A percentile compares a stretch with the other conserved stretches of the same genome.
These are phyloP conservation scores for Mixia osmundae DNA, from an alignment of 1,284 basidiomycete species.

Conservation along the genomic window DNA sequence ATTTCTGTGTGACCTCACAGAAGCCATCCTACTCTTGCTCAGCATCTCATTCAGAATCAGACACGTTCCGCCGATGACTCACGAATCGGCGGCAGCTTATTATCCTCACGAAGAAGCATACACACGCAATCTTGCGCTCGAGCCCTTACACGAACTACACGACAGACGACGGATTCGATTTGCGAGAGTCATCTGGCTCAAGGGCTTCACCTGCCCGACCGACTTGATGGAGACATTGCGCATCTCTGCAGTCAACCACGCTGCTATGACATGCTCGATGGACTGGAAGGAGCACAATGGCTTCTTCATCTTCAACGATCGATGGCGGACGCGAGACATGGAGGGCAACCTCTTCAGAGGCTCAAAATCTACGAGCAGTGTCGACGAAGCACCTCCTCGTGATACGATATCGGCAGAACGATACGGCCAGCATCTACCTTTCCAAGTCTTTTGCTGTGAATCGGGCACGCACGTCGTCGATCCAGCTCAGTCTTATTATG, in stretches of 20 bases:
- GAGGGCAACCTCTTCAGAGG: slow-evolving; percentile 87
- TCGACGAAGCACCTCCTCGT: slow-evolving; percentile 70
- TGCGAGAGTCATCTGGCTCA: slow-evolving; percentile 76
- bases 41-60: slow-evolving; percentile 75
- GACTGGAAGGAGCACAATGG: slow-evolving; percentile 94
- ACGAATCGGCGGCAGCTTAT: slow-evolving; percentile 58
- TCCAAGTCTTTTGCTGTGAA: slow-evolving; percentile 93
- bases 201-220: slow-evolving; percentile 88
- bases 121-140: slow-evolving; percentile 67
- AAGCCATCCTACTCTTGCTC: slow-evolving; percentile 68
- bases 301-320: slow-evolving; percentile 86
- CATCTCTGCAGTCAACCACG: slow-evolving; percentile 63
- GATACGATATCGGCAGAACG: slow-evolving; percentile 52
- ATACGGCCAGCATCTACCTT: slow-evolving; percentile 71
- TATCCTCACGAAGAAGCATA: slow-evolving; percentile 83
- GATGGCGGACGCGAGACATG: slow-evolving; percentile 86
- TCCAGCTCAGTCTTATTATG: slow-evolving; percentile 76
- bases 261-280: slow-evolving; percentile 93
- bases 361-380: slow-evolving; percentile 69
- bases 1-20: slow-evolving; percentile 70
- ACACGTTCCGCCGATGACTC: slow-evolving; percentile 65
- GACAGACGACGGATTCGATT: slow-evolving; percentile 54
- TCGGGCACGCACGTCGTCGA: slow-evolving; percentile 85
- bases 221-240: slow-evolving; percentile 84
- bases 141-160: slow-evolving; percentile 64